phyloP scores from a whole-genome alignment of 1,139 yeast species.

The Komagataea norvegica region DNA sequence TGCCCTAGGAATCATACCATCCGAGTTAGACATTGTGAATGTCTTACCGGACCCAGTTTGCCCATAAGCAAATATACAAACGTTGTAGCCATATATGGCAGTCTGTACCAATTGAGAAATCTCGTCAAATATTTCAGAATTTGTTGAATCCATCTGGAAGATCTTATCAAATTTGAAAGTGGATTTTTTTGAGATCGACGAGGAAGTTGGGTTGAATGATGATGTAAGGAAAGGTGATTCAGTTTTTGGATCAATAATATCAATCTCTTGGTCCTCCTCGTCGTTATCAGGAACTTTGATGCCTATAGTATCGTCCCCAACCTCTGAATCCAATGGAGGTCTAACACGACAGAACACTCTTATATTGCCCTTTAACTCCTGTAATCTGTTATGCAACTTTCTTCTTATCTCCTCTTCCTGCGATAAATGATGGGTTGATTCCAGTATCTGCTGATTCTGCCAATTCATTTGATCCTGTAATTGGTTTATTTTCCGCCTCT shows the following conservation, averaged over 20 bases:
- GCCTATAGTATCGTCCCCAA: slow-evolving; percentile 31
- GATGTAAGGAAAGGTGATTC: slow-evolving; percentile 5
- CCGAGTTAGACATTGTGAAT: slow-evolving; percentile 73
- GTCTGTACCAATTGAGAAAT: slow-evolving; percentile 85
- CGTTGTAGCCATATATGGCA: slow-evolving; percentile 85
- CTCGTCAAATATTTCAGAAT: slow-evolving; percentile 71
- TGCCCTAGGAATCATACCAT: slow-evolving; percentile 84
- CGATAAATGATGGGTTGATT: slow-evolving; percentile 32
- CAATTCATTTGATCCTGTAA: slow-evolving; percentile 28
- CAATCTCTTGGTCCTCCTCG: slow-evolving; percentile 47
- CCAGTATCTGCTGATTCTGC: slow-evolving; percentile 26
- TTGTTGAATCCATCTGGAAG: slow-evolving; percentile 51
- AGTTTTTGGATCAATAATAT: slow-evolving; percentile 30
- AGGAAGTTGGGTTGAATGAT: background rate
- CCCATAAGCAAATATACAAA: slow-evolving; percentile 94
- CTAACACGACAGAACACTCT: slow-evolving; percentile 86
- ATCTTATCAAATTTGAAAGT: slow-evolving; percentile 76
- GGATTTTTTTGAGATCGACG: slow-evolving; percentile 15
- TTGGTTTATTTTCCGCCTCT: slow-evolving; percentile 19
- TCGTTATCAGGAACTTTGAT: slow-evolving; percentile 49
- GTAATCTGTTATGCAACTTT: slow-evolving; percentile 67
- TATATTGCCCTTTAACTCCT: slow-evolving; percentile 87
- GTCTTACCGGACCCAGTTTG: slow-evolving; percentile 98
- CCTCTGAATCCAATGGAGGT: slow-evolving; percentile 40
- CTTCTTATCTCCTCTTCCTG: slow-evolving; percentile 56